These are phyloP conservation scores for Musa balbisiana DNA, from an alignment of 202 grass and related monocot genomes.

Conservation along the genomic window DNA sequence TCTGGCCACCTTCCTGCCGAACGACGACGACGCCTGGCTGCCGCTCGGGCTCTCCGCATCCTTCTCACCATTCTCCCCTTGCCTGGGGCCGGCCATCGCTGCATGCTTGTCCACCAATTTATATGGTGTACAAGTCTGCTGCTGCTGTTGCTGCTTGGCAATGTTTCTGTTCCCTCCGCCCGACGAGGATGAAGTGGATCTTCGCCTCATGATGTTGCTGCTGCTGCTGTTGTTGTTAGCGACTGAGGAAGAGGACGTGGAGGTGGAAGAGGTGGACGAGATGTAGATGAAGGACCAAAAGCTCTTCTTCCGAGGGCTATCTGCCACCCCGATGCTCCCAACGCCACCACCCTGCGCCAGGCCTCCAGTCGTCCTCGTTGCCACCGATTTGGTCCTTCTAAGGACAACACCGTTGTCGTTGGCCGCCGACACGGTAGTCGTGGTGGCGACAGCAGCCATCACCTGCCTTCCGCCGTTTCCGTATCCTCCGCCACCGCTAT, in stretches of 20 bases:
- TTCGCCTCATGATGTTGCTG: constrained; percentile 42
- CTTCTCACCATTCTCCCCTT: constrained; percentile 30
- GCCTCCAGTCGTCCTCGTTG: constrained; percentile 45
- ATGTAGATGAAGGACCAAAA: constrained; percentile 94
- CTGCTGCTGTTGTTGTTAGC: neutral
- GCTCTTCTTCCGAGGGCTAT: constrained; percentile 85
- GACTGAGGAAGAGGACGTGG: constrained; percentile 23
- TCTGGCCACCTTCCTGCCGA: constrained; percentile 75
- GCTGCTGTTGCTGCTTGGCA: constrained; percentile 12
- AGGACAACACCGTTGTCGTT: constrained; percentile 22
- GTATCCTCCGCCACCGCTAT: constrained; percentile 43
- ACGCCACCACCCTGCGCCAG: neutral
- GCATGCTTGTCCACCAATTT: neutral
- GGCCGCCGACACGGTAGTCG: neutral
- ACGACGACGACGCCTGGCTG: constrained; percentile 58
- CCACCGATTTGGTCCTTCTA: constrained; percentile 76
- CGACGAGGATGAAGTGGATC: constrained; percentile 70
- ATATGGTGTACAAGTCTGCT: neutral
- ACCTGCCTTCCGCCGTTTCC: constrained; percentile 8
- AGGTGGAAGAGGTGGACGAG: constrained; percentile 44
- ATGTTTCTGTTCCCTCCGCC: constrained; percentile 9
- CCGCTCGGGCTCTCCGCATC: constrained; percentile 63
- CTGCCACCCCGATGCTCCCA: constrained; percentile 19
- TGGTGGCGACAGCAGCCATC: constrained; percentile 26
- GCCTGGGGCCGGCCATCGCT: neutral